Base-by-base conservation (phyloP, 306 rosid genomes). In the Vicia villosa region DNA sequence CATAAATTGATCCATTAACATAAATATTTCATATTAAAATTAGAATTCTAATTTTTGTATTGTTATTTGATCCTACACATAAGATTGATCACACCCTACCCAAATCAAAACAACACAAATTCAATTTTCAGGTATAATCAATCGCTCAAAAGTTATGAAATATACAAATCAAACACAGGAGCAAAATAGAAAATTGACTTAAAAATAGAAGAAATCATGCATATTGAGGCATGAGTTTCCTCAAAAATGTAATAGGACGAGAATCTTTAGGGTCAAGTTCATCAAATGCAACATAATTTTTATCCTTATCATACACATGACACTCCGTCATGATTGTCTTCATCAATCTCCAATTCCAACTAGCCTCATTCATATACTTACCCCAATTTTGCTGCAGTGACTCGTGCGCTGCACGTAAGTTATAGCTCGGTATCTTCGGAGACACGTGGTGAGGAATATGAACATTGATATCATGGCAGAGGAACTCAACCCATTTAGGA, bases 291-390 rank as follows among this genome's bases (percentile, higher is more conserved):
- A 89, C 68, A 46, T 92, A 89, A 47, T 92, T 92, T 75, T 56
- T 70, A 70, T 79, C 86, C 81, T 87, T 75, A 73, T 80, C 56
- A 68, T 92, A 92, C 45, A 92, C 91, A 77, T 92, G 98, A 76
- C 98, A 92, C 42, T 82, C 63, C 8, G 98, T 92, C 91, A 92
- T 80, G 72, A 92, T 87, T 16, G 95, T 89, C 88, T 92, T 92
- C 95, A 89, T 86, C 74, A 89, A 82, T 28, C 91, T 83, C 92
- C 96, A 92, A 47, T 89, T 92, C 96, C 96, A 92, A n/a, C 79
- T 81, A 69, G 95, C 95, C 79, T 89, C 96, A 42, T 87, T 92
- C 80, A 92, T 72, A 79, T 88, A 77, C 98, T 88, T 82, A 84
- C 96, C 98, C 98, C 96, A 89, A 20, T 83, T 86, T 79, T 84